phyloP scores from a whole-genome alignment of 2,329 filamentous ascomycete genomes.

The Neopestalotiopsis sp. region DNA sequence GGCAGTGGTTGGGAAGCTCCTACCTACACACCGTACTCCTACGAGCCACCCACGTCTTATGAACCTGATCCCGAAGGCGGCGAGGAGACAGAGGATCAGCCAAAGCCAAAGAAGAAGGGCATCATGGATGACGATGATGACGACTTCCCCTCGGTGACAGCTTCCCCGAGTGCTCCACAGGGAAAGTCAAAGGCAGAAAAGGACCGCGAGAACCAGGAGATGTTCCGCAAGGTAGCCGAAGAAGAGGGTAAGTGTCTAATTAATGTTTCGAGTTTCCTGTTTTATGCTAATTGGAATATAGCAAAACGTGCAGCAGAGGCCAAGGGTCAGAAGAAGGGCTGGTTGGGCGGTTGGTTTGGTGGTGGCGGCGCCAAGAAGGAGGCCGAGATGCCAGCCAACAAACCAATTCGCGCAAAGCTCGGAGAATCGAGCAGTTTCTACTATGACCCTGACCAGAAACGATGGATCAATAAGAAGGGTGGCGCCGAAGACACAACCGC shows the following conservation, averaged over 20 bases:
- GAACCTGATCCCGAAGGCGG: slow-evolving; percentile 57
- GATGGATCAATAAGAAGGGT: slow-evolving; percentile 97
- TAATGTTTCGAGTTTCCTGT: neutral
- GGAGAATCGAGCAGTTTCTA: slow-evolving; percentile 93
- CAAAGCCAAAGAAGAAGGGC: slow-evolving; percentile 74
- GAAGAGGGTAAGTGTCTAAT: slow-evolving; percentile 64
- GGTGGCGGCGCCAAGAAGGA: slow-evolving; percentile 66
- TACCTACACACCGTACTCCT: slow-evolving; percentile 64
- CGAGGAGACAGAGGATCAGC: slow-evolving; percentile 51
- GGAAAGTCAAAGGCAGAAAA: slow-evolving; percentile 70
- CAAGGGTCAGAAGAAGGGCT: slow-evolving; percentile 67
- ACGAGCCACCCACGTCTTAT: slow-evolving; percentile 57
- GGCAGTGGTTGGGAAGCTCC: slow-evolving; percentile 64
- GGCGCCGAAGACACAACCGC: slow-evolving; percentile 66
- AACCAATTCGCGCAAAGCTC: slow-evolving; percentile 85
- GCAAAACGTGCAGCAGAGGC: slow-evolving; percentile 66
- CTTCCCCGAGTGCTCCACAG: slow-evolving; percentile 39
- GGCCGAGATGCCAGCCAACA: slow-evolving; percentile 55
- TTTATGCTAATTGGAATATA: slow-evolving; percentile 37
- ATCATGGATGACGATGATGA: slow-evolving; percentile 85
- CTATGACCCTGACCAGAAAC: slow-evolving; percentile 94
- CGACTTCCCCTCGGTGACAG: slow-evolving; percentile 59
- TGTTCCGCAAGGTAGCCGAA: slow-evolving; percentile 84
- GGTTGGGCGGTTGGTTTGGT: slow-evolving; percentile 85
- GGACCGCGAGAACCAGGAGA: slow-evolving; percentile 82